A percentile compares a stretch with the other conserved stretches of the same genome.
phyloP scores from a whole-genome alignment of 2,329 filamentous ascomycete species.

The Rutstroemia sp. region DNA sequence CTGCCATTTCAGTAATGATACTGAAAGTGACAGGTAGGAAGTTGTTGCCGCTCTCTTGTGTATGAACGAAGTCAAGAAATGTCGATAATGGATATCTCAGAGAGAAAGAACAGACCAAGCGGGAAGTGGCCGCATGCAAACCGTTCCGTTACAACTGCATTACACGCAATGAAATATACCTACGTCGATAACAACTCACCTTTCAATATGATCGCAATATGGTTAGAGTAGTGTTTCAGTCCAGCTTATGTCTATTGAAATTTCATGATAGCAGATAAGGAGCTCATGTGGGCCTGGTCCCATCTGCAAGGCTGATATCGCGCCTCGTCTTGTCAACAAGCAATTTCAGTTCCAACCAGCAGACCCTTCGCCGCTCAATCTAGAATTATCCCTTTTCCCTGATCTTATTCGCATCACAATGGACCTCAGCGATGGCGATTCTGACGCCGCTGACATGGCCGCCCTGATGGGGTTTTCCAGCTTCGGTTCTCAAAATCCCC shows the following conservation, averaged over 20 bases:
- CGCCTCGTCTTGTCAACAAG: constrained; percentile 1
- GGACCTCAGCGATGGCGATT: constrained; percentile 10
- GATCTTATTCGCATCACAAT: neutral
- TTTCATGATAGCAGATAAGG: neutral
- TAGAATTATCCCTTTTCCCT: neutral
- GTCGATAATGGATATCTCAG: too few species aligned
- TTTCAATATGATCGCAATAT: too few species aligned
- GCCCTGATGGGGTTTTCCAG: constrained; percentile 66
- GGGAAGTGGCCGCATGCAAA: too few species aligned
- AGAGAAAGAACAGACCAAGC: too few species aligned
- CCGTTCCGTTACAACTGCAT: too few species aligned
- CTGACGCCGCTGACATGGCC: constrained; percentile 29
- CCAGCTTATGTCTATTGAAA: too few species aligned
- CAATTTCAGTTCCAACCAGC: neutral
- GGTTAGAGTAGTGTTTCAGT: too few species aligned
- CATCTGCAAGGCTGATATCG: constrained; percentile 2
- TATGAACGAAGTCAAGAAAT: neutral
- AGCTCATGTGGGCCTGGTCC: neutral
- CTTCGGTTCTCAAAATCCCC: constrained; percentile 51
- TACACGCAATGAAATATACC: too few species aligned
- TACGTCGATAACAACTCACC: too few species aligned
- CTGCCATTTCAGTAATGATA: neutral
- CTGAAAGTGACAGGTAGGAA: neutral
- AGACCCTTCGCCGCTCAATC: too few species aligned
- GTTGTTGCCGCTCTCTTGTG: neutral